Evolutionary conservation across 1,284 basidiomycete genomes (phyloP).

Genomic region (Ceratobasidium papillatum): DNA sequence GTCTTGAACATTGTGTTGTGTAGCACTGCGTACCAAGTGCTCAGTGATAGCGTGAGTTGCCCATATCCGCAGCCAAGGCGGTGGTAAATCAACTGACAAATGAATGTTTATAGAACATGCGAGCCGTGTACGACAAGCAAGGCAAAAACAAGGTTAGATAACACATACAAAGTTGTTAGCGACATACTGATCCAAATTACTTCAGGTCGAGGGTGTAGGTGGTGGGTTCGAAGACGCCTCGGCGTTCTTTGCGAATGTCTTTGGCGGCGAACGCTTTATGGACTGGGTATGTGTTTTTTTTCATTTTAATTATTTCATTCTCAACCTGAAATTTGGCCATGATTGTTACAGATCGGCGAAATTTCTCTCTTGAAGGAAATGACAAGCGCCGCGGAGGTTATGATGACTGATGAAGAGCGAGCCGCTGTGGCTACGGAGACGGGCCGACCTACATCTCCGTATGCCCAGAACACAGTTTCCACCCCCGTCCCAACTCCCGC

Average conservation of each 20-base stretch:
- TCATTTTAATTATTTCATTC: background rate
- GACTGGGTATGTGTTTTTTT: slow-evolving; percentile 75
- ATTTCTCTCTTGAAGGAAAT: slow-evolving; percentile 93
- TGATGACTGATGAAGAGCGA: slow-evolving; percentile 91
- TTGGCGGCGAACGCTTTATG: slow-evolving; percentile 86
- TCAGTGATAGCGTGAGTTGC: slow-evolving; percentile 77
- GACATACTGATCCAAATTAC: background rate
- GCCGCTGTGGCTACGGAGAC: slow-evolving; percentile 83
- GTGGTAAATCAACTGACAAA: background rate
- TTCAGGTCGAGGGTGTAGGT: slow-evolving; percentile 74
- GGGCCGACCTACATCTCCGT: slow-evolving; percentile 48
- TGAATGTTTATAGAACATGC: slow-evolving; percentile 68
- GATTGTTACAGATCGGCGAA: slow-evolving; percentile 78
- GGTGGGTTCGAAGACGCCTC: slow-evolving; percentile 83
- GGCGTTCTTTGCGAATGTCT: slow-evolving; percentile 91
- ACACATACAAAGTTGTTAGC: background rate
- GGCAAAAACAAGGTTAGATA: slow-evolving; percentile 82
- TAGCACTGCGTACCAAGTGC: slow-evolving; percentile 90
- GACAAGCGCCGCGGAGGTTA: slow-evolving; percentile 78
- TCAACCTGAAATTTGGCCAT: slow-evolving; percentile 11
- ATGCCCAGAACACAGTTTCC: slow-evolving; percentile 43
- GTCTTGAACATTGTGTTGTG: slow-evolving; percentile 40
- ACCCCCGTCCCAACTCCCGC: slow-evolving; percentile 42
- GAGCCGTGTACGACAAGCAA: slow-evolving; percentile 95
- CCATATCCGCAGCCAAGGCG: slow-evolving; percentile 31